phyloP scores from a whole-genome alignment of 345 rosid species.

The Eutrema heterophyllum region DNA sequence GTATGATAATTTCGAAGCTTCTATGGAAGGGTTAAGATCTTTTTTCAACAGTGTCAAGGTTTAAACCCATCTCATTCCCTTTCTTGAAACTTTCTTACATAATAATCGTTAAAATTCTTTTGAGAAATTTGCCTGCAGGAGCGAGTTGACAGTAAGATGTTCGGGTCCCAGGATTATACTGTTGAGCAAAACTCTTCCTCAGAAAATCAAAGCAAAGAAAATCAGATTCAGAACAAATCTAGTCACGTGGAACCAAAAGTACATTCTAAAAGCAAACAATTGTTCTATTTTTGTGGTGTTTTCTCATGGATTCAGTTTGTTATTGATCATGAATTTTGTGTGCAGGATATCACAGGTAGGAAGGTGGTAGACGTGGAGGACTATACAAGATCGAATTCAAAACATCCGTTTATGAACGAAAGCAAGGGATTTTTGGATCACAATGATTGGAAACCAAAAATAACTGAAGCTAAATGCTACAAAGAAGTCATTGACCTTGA shows the following conservation, averaged over 20 bases:
- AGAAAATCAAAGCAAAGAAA: too few species aligned
- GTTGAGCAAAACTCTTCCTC: too few species aligned
- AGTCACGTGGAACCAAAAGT: not conserved
- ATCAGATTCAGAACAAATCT: too few species aligned
- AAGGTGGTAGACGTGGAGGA: conserved; percentile 22
- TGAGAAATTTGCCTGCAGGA: not conserved
- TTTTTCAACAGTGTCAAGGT: conserved; percentile 87
- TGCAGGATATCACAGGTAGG: conserved; percentile 50
- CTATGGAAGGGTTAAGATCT: conserved; percentile 58
- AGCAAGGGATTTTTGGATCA: conserved; percentile 25
- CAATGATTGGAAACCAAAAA: conserved; percentile 27
- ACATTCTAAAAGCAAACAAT: not conserved
- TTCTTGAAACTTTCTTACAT: conserved; percentile 5
- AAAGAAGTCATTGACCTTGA: conserved; percentile 52
- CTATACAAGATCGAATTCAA: conserved; percentile 28
- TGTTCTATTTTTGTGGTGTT: not conserved
- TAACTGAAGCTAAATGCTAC: conserved; percentile 31
- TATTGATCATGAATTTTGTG: conserved; percentile 31
- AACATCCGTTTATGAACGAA: conserved; percentile 21
- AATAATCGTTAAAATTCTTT: not conserved
- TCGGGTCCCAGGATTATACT: too few species aligned
- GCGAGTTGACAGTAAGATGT: too few species aligned
- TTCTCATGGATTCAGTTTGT: not conserved
- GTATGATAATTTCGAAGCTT: conserved; percentile 51
- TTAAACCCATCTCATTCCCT: conserved; percentile 7